These are phyloP conservation scores for Polymyxa betae DNA, from an alignment of 208 protist species.

Conservation along the genomic window DNA sequence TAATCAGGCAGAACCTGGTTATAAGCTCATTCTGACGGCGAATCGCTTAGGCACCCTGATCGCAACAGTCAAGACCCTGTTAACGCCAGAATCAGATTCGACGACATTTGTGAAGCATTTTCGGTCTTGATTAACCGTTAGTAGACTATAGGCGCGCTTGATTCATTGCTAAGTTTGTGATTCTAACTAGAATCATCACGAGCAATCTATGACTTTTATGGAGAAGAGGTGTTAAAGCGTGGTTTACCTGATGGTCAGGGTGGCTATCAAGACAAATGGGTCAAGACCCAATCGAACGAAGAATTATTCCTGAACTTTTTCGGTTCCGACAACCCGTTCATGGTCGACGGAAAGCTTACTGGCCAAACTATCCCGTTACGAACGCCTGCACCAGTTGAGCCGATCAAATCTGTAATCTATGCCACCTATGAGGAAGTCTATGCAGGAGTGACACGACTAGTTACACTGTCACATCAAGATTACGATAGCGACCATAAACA, in stretches of 20 bases:
- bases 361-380: not conserved
- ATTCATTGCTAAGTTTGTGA: not conserved
- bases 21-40: not conserved
- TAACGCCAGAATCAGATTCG: not conserved
- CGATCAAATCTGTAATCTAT: not conserved
- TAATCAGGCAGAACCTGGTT: not conserved
- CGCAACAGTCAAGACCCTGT: not conserved
- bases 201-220: conserved; percentile 25
- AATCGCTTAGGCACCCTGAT: conserved; percentile 5
- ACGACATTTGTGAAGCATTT: conserved; percentile 47
- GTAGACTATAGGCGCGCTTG: not conserved
- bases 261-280: conserved; percentile 6
- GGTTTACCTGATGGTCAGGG: conserved; percentile 4
- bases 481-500: not conserved
- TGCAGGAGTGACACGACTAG: not conserved
- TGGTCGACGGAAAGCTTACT: not conserved
- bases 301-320: not conserved
- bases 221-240: conserved; percentile 24
- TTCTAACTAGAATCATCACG: not conserved
- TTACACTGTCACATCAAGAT: not conserved
- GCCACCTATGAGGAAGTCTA: not conserved
- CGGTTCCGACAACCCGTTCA: conserved; percentile 30
- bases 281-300: not conserved
- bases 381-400: not conserved
- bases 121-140: not conserved